Evolutionary conservation across 495 filamentous ascomycete genomes (phyloP), one percentile per base, ranked within the genome.

Genomic region (Cercophora sp.): DNA sequence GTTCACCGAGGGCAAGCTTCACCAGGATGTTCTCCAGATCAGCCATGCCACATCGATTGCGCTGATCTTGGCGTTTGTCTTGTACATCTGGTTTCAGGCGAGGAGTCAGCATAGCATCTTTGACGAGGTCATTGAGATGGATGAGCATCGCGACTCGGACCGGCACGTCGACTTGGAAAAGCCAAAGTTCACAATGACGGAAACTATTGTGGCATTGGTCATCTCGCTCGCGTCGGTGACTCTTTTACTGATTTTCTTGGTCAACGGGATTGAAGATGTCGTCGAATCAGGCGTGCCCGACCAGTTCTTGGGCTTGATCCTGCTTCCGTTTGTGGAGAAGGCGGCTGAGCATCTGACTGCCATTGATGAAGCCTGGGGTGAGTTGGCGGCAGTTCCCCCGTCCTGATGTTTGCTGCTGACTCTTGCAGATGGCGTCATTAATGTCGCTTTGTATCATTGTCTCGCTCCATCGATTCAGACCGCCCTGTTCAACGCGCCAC

Each of bases 341-440:
- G 84, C 83, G 0, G 88, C 88, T 5, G 91, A 95, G 70, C 89
- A 95, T 65, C 65, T 94, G 18, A 93, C 86, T 0, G 86, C 89
- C 4, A 70, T 96, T 39, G 90, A 96, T 65, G 89, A 95, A 71
- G 91, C 91, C 8, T 94, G 85, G 83, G 87, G 88, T 65, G 79
- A 85, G 54, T 57, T 25, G 0, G 13, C 39, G 15, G 25, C 27
- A n/a, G n/a, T n/a, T 27, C 18, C 1, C 4, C 5, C n/a, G 25
- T 29, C 4, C 31, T 34, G 1, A 20, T 36, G 42, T 19, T 25
- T 4, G 29, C 6, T 1, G 2, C 25, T 40, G 4, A 43, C 40
- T 4, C 19, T n/a, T 39, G n/a, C 10, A 57, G 54, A 57, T 25
- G 54, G 54, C 60, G 82, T 75, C 58, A 85, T 87, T 77, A 94